Base-by-base conservation (phyloP, 768 basidiomycete species). In the Daedaleopsis sinensis region DNA sequence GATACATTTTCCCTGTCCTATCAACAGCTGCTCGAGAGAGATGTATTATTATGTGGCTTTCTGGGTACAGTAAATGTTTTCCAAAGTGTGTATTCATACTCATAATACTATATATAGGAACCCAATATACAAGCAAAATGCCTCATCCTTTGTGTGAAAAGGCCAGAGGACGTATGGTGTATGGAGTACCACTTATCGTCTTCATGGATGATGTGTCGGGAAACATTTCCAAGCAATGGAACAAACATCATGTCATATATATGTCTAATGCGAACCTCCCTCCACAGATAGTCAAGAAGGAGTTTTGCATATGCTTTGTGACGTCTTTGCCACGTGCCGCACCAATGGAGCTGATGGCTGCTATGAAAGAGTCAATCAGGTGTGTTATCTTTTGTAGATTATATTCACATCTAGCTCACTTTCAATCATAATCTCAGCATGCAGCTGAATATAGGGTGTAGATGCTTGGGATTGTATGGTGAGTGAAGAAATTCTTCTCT, bases 121-220 rank as follows among this genome's bases (percentile, higher is more conserved):
- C 47, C 12, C 27, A 36, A 10, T 36, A 19, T 23, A 24, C 55
- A 9, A 15, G 21, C n/a, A 27, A 44, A 9, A 38, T 54, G 52
- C 52, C 52, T 18, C 9, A 54, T 38, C 52, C 52, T n/a, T 9
- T 9, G 35, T 37, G 52, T 38, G 52, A 13, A 18, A 37, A 38
- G 35, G 52, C 52, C 5, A 38, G 39, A 18, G 52, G 52, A 37
- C 35, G 32, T 32, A 38, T 38, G 52, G 52, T 54, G 13, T 16
- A 38, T 16, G 32, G 12, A n/a, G 35, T 46, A 7, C 55, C 55
- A 6, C 43, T 57, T 13, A 48, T 57, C 2, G 23, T 57, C 39
- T 55, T 55, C 54, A 55, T 55, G 19, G 57, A 58, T 48, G 49
- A 58, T 35, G 57, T 58, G 7, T 58, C 57, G 1, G 57, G 57